Conservation (phyloP, 176 grass and related monocot species). For the Juncus inflexus region DNA sequence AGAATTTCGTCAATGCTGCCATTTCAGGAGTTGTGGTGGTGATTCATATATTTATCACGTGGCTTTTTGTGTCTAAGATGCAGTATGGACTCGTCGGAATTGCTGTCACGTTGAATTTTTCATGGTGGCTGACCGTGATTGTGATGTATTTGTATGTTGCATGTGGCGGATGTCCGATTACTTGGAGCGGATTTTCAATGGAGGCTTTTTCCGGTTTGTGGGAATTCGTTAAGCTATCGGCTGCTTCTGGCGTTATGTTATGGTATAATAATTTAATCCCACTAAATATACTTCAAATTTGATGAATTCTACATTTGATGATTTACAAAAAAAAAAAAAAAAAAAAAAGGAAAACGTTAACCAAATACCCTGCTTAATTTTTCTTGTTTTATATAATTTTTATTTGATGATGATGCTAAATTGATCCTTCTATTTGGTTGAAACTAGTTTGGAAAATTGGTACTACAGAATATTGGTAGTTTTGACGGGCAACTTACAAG, state of each 20-base stretch:
- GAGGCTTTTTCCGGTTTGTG: constrained; percentile 71
- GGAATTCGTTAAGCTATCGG: constrained; percentile 80
- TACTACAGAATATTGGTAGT: constrained; percentile 85
- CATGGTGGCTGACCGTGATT: constrained; percentile 57
- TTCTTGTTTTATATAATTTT: neutral
- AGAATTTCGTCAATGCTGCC: constrained; percentile 57
- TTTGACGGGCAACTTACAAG: constrained; percentile 65
- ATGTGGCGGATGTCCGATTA: constrained; percentile 66
- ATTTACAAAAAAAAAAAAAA: neutral
- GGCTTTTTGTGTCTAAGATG: constrained; percentile 55
- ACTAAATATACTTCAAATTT: neutral
- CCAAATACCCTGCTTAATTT: neutral
- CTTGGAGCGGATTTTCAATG: constrained; percentile 79
- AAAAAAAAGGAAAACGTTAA: no score
- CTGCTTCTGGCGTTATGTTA: constrained; percentile 80
- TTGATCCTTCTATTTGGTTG: neutral
- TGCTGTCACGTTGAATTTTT: constrained; percentile 85
- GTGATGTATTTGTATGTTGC: constrained; percentile 50
- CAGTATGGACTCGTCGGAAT: constrained; percentile 66
- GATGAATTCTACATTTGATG: neutral
- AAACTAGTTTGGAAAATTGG: constrained; percentile 85
- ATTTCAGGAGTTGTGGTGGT: constrained; percentile 41
- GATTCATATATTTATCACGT: constrained; percentile 60
- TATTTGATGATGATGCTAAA: neutral
- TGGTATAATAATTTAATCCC: constrained; percentile 35